Evolutionary conservation across 345 rosid species (phyloP), one percentile per base, ranked within the genome.

Genomic region (Dovyalis caffra): DNA sequence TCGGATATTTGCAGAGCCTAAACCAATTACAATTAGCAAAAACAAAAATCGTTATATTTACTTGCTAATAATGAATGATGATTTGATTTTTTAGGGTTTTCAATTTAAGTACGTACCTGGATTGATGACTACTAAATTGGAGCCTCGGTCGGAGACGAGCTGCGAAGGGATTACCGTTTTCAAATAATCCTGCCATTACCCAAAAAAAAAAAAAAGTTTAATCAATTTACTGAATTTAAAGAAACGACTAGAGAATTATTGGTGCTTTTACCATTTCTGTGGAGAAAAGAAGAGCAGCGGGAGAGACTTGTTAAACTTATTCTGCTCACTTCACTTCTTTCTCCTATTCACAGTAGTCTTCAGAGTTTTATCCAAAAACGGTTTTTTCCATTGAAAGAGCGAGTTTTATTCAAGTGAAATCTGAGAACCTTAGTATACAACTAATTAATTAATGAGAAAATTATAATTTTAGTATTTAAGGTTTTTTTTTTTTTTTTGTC

Each of bases 151-250:
- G 28, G 89, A 29, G 9, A 95, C 73, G 63, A 95, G 89, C 76
- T 95, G 98, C 58, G 97, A 93, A 20, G 99, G 98, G 4, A 88
- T 86, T 79, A 89, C 97, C 20, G 99, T 85, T 82, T 88, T 95
- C 90, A 95, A 77, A 88, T 95, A 91, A 86, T 95, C 99, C 99
- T 93, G 89, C 68, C n/a, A 26, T 14, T 3, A 8, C 43, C 10
- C 20, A 2, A 21, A 35, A 56, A 35, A 61, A 47, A 57, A 18
- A 45, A 45, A 45, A 16, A n/a, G 11, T 0, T 10, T 1, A 31
- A 20, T 11, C 8, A 25, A 11, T 35, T n/a, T 26, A 20, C 26
- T 72, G 5, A 31, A 62, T 2, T 31, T 72, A 8, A 68, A 31
- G 18, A 37, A 3, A 31, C 26, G 57, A 68, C 33, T 3, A 26